Base-by-base conservation (phyloP, 192 early-diverging fungal species). In the Rhizoclosmatium sp. region DNA sequence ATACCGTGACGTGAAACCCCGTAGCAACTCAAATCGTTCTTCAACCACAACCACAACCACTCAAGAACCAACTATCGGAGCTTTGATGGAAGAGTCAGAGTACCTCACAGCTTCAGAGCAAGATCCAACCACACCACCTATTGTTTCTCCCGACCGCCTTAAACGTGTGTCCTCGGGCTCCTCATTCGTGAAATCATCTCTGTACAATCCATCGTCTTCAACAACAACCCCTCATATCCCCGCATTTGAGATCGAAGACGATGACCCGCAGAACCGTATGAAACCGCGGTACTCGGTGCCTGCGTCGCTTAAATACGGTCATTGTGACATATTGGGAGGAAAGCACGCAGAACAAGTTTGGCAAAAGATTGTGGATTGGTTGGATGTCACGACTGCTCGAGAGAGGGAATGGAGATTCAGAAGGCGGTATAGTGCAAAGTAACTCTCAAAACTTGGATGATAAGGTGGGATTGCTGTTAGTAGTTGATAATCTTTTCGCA, bases 361-460 rank as follows among this genome's bases (percentile, higher is more conserved):
- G 86, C 76, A 83, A 21, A 39, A 69, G 47, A 83, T 87, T 60
- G 83, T 58, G 31, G 80, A 78, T 59, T 87, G 86, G 86, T 75
- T 87, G 71, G 85, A 84, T 68, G 74, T 44, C 41, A 87, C 85
- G 59, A 60, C 65, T 14, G 72, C 21, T 16, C 21, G 85, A 31
- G 80, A 85, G 46, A 76, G 66, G 42, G 75, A 83, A 65, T 87
- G 85, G 85, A 75, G 79, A 75, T 82, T 83, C 40, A 72, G 73
- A 76, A 76, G 85, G 59, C 48, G 85, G 61, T 87, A 85, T 66
- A 82, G 81, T 58, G 85, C 85, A 3, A 84, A 82, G 76, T 86
- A 56, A 84, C 9, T 16, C 23, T 64, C 9, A 21, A 31, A 9
- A 9, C 7, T 64, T 16, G 61, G 61, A 16, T 31, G 61, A 64